Base-by-base conservation (phyloP, 1,284 basidiomycete genomes). In the Prillingera fragicola region DNA sequence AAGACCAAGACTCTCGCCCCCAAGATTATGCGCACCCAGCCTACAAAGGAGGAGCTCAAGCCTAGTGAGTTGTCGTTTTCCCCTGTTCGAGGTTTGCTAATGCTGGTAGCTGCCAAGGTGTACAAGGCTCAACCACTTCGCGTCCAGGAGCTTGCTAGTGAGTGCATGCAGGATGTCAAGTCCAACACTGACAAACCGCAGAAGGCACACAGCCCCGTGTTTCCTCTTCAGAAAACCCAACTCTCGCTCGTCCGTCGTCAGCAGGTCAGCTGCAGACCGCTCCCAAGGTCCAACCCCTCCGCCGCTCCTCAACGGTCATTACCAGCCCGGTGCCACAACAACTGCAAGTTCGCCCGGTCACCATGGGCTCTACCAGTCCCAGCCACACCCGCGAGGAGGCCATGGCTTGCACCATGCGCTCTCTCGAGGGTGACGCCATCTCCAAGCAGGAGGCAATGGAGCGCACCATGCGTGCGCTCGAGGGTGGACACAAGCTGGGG, bases 401-500 rank as follows among this genome's bases (percentile, higher is more conserved):
- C 1, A 47, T 63, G 2, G 43, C 55, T 17, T 52, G 49, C 26
- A 60, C 65, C 2, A 60, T 66, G 62, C 52, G 52, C n/a, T 62
- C 59, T 2, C 54, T 66, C 18, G 63, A 65, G 45, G 63, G 63
- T n/a, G n/a, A n/a, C n/a, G n/a, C n/a, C n/a, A n/a, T n/a, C n/a
- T n/a, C 36, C 27, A 56, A 60, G 34, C 55, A 62, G 42, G 60
- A 62, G 19, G 63, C 59, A 2, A 53, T 63, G 0, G 41, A 52
- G 19, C 51, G 48, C 17, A 59, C 63, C 0, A 57, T 66, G 59
- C 46, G 45, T 18, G 57, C 52, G 5, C 50, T 66, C 9, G 63
- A 66, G 37, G 63, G 63, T 21, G 6, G 26, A 28, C 22, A 33
- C 33, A n/a, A 8, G 32, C 17, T 10, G 26, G 28, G 13, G n/a